Evolutionary conservation across 75 land plant genomes (phyloP).

Genomic region (Pinus tabuliformis): DNA sequence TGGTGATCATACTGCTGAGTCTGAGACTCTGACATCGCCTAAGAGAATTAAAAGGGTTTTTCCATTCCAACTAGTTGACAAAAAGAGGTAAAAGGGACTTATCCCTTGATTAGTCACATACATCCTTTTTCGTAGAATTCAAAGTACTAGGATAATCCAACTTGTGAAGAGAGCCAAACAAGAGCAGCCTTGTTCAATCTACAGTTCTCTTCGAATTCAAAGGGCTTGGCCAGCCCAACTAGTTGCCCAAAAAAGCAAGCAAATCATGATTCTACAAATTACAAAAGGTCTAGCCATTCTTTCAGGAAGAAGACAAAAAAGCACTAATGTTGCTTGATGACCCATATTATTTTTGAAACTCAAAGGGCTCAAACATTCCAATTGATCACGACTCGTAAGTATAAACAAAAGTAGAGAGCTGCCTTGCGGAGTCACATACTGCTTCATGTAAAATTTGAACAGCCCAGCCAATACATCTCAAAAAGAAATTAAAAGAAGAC

Average conservation of each 20-base stretch:
- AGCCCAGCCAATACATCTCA: background rate
- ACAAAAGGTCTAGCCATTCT: background rate
- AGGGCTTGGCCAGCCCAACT: background rate
- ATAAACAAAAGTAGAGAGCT: background rate
- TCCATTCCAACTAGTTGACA: too few relatives aligned
- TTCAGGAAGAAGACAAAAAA: background rate
- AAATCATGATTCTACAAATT: background rate
- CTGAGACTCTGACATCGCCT: too few relatives aligned
- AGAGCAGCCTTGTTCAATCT: background rate
- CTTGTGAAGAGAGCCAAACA: too few relatives aligned
- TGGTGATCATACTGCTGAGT: too few relatives aligned
- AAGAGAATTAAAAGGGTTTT: too few relatives aligned
- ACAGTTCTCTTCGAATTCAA: background rate
- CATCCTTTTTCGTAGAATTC: too few relatives aligned
- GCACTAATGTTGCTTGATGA: background rate
- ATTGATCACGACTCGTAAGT: background rate
- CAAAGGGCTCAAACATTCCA: too few relatives aligned
- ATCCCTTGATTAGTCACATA: too few relatives aligned
- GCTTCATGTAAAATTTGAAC: background rate
- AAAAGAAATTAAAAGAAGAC: background rate
- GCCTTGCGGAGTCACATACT: background rate
- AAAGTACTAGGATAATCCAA: too few relatives aligned
- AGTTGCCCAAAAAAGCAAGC: background rate
- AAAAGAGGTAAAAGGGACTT: too few relatives aligned
- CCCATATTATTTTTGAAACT: background rate